phyloP scores from a whole-genome alignment of 345 rosid species.

The Eucalyptus sp. region DNA sequence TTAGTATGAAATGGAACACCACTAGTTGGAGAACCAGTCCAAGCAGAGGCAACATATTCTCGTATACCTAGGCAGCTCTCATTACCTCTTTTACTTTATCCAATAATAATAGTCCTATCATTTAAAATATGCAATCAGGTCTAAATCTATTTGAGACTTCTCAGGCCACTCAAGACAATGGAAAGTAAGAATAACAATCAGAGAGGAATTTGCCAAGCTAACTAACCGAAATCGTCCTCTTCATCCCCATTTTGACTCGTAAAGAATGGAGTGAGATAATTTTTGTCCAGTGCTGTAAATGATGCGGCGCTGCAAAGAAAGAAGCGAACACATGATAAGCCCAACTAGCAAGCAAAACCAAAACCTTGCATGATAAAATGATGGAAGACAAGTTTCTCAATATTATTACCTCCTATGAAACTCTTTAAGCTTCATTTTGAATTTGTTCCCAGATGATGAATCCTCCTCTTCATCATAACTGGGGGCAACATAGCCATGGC shows the following conservation, averaged over 20 bases:
- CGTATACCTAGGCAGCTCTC: not conserved
- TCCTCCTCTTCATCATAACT: conserved; percentile 19
- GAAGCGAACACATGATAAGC: not conserved
- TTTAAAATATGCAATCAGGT: not conserved
- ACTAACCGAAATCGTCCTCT: conserved; percentile 46
- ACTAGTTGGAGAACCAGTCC: not conserved
- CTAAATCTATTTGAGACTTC: not conserved
- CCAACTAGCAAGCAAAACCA: not conserved
- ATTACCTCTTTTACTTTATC: not conserved
- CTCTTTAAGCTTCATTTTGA: conserved; percentile 77
- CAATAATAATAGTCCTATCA: not conserved
- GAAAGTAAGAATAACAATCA: not conserved
- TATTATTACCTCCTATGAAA: conserved; percentile 54
- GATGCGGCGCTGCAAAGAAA: conserved; percentile 52
- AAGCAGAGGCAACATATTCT: not conserved
- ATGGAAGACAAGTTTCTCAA: not conserved
- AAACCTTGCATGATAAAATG: not conserved
- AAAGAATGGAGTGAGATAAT: conserved; percentile 80
- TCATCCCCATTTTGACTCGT: conserved; percentile 74
- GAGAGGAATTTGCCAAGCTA: not conserved
- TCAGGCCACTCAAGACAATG: not conserved
- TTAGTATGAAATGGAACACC: not conserved
- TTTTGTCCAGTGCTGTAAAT: conserved; percentile 65
- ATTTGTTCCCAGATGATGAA: conserved; percentile 58
- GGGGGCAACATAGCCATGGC: conserved; percentile 51